Conservation (phyloP, 2,329 filamentous ascomycete species). For the Colletotrichum eleusines region DNA sequence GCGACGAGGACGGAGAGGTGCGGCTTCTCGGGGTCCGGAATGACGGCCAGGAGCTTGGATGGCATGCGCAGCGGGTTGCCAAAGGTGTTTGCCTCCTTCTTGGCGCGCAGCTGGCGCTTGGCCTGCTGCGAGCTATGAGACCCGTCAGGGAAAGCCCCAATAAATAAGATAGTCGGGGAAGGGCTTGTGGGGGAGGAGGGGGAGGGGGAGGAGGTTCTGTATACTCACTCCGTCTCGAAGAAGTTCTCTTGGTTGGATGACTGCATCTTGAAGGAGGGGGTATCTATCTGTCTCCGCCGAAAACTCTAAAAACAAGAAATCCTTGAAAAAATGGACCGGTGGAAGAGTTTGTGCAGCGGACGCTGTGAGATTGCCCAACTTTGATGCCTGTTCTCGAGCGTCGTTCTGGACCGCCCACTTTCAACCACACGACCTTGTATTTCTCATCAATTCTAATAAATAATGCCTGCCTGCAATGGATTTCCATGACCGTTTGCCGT, state of each 20-base stretch:
- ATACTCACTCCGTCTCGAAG: slow-evolving; percentile 88
- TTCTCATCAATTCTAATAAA: slow-evolving; percentile 41
- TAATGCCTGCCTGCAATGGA: slow-evolving; percentile 27
- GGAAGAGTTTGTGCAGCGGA: too few relatives aligned
- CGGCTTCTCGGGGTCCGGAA: slow-evolving; percentile 73
- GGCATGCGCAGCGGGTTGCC: slow-evolving; percentile 84
- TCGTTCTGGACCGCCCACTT: slow-evolving; percentile 17
- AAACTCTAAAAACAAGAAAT: background rate
- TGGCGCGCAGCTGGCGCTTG: slow-evolving; percentile 54
- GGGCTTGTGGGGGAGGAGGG: rapidly evolving
- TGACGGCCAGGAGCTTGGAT: slow-evolving; percentile 86
- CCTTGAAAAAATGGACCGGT: background rate
- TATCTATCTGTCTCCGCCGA: slow-evolving; percentile 11
- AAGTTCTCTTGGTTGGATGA: slow-evolving; percentile 84
- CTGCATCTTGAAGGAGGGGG: slow-evolving; percentile 65
- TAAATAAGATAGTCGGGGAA: slow-evolving; percentile 46
- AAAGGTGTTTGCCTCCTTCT: slow-evolving; percentile 80
- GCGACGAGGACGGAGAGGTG: slow-evolving; percentile 78
- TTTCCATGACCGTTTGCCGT: slow-evolving; percentile 7
- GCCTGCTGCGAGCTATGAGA: slow-evolving; percentile 19
- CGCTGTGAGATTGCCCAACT: background rate
- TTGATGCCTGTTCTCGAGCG: slow-evolving; percentile 15
- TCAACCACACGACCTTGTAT: slow-evolving; percentile 20
- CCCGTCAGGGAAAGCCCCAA: slow-evolving; percentile 9
- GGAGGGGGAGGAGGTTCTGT: background rate